These are phyloP conservation scores for Ogataea ramenticola DNA, from an alignment of 805 yeast genomes.

Conservation along the genomic window DNA sequence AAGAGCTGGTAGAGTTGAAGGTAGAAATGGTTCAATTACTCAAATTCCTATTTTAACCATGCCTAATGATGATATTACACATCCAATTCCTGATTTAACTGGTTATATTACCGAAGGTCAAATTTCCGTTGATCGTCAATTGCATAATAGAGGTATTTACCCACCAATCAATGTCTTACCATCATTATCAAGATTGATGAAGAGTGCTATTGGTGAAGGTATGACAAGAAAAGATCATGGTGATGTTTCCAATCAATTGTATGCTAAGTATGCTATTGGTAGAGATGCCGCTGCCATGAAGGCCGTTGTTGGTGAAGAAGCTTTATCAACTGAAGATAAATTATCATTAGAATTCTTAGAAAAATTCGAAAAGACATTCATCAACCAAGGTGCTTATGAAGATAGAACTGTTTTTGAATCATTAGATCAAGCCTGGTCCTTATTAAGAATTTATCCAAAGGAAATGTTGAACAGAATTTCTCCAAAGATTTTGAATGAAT, in stretches of 20 bases:
- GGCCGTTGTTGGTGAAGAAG: slow-evolving; percentile 99
- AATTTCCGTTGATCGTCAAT: slow-evolving; percentile 94
- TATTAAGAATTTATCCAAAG: slow-evolving; percentile 97
- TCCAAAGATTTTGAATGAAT: slow-evolving; percentile 92
- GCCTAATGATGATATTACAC: slow-evolving; percentile 99
- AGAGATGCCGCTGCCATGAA: slow-evolving; percentile 99
- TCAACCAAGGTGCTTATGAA: slow-evolving; percentile 95
- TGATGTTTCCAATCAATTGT: slow-evolving; percentile 97
- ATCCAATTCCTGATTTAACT: slow-evolving; percentile 99
- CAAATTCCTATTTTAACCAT: slow-evolving; percentile 98
- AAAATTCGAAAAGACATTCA: slow-evolving; percentile 93
- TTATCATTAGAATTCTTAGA: slow-evolving; percentile 95
- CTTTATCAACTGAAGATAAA: slow-evolving; percentile 95
- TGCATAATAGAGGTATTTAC: slow-evolving; percentile 92
- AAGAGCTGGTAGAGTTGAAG: slow-evolving; percentile 99
- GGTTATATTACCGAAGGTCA: slow-evolving; percentile 99
- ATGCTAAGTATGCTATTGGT: slow-evolving; percentile 99
- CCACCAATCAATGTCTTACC: slow-evolving; percentile 99
- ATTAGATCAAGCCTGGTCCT: slow-evolving; percentile 96
- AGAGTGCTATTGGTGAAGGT: slow-evolving; percentile 99
- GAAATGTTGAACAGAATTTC: slow-evolving; percentile 97
- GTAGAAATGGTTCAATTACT: slow-evolving; percentile 98
- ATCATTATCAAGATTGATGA: slow-evolving; percentile 95
- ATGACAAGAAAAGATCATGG: slow-evolving; percentile 99
- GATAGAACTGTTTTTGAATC: slow-evolving; percentile 91